Evolutionary conservation across 2,329 filamentous ascomycete species (phyloP).

Genomic region (Diaporthe helianthi): DNA sequence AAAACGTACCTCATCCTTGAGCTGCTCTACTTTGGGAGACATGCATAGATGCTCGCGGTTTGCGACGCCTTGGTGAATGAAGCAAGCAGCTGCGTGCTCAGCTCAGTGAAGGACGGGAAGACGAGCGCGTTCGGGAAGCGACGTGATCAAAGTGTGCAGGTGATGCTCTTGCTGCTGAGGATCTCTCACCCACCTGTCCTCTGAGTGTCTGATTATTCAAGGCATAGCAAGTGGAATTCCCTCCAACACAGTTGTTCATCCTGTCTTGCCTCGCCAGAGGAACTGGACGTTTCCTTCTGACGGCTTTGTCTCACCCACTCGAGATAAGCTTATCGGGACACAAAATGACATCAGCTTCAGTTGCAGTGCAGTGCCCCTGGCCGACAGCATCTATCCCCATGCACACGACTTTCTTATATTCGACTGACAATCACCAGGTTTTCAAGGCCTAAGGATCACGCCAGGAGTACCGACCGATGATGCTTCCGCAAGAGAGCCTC

Average conservation of each 20-base stretch:
- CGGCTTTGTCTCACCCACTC: constrained; percentile 9
- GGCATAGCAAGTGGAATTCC: not conserved
- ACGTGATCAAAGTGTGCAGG: not conserved
- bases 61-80: not conserved
- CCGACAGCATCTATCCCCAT: not conserved
- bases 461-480: too few relatives aligned
- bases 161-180: not conserved
- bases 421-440: too few relatives aligned
- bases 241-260: not conserved
- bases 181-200: constrained; percentile 12
- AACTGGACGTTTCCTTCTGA: constrained; percentile 8
- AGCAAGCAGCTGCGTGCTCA: not conserved
- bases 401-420: too few relatives aligned
- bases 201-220: not conserved
- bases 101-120: not conserved
- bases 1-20: constrained; percentile 65
- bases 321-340: constrained; percentile 2
- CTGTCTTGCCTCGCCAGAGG: not conserved
- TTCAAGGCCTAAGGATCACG: too few relatives aligned
- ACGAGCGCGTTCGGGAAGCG: not conserved
- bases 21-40: constrained; percentile 52
- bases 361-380: not conserved
- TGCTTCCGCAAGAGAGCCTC: too few relatives aligned
- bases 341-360: constrained; percentile 25
- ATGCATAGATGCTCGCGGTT: constrained; percentile 45